phyloP scores from a whole-genome alignment of 2,329 filamentous ascomycete species.

The Bipolaris gigantea region DNA sequence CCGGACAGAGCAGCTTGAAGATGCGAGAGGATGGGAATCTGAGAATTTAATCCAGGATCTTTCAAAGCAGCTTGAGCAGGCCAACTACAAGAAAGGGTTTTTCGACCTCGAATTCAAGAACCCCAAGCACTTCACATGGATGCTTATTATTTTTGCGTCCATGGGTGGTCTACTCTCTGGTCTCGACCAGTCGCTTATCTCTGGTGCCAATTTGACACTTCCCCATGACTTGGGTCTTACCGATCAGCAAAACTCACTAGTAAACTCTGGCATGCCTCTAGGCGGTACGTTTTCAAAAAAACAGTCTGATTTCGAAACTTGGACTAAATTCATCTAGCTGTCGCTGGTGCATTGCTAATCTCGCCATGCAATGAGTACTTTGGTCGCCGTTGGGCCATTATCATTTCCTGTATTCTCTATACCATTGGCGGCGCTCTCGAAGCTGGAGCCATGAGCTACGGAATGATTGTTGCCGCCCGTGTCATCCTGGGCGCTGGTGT shows the following conservation, averaged over 20 bases:
- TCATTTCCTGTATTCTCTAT: slow-evolving; percentile 69
- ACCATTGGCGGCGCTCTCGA: slow-evolving; percentile 70
- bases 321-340: slow-evolving; percentile 49
- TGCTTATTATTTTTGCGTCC: slow-evolving; percentile 71
- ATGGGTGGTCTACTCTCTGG: slow-evolving; percentile 74
- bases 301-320: too few relatives aligned
- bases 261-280: slow-evolving; percentile 71
- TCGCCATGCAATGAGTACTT: slow-evolving; percentile 68
- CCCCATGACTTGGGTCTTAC: slow-evolving; percentile 60
- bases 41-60: slow-evolving; percentile 49
- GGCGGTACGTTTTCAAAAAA: slow-evolving; percentile 46
- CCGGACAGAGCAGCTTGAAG: slow-evolving; percentile 38
- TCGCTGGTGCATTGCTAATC: slow-evolving; percentile 69
- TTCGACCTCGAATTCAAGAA: slow-evolving; percentile 63
- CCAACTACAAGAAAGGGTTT: slow-evolving; percentile 44
- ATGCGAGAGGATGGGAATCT: slow-evolving; percentile 47
- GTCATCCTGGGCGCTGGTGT: slow-evolving; percentile 71
- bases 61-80: slow-evolving; percentile 43
- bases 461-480: slow-evolving; percentile 70
- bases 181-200: slow-evolving; percentile 73
- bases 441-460: slow-evolving; percentile 68
- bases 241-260: slow-evolving; percentile 62
- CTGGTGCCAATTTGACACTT: slow-evolving; percentile 69
- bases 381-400: slow-evolving; percentile 68
- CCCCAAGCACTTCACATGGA: slow-evolving; percentile 67